Evolutionary conservation across 73 alveolate species (phyloP).

Genomic region (Tetrahymena borealis): DNA sequence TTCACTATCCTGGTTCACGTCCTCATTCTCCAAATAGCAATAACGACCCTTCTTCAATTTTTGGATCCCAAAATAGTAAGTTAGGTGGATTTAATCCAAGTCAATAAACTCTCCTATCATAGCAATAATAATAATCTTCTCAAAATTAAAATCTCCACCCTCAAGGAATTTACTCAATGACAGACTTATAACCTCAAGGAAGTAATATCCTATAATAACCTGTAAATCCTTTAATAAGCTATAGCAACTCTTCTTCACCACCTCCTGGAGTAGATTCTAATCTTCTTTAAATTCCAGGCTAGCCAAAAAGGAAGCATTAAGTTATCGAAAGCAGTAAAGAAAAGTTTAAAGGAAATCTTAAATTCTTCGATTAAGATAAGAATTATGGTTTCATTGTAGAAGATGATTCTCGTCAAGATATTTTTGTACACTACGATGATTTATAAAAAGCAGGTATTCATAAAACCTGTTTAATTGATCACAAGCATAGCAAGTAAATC

Average conservation of each 20-base stretch:
- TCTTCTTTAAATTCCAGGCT: neutral
- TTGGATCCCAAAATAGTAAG: too few relatives aligned
- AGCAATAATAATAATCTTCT: neutral
- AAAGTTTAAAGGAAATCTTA: constrained; percentile 51
- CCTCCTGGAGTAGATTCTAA: neutral
- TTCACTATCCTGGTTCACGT: neutral
- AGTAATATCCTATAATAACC: neutral
- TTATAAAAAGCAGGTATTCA: constrained; percentile 56
- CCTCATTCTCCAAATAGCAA: neutral
- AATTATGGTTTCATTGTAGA: constrained; percentile 62
- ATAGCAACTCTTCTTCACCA: neutral
- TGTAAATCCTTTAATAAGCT: neutral
- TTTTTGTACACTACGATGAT: constrained; percentile 71
- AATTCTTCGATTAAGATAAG: constrained; percentile 66
- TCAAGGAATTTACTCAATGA: neutral
- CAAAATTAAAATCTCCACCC: neutral
- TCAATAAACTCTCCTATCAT: too few relatives aligned
- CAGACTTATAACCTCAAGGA: neutral
- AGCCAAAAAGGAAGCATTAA: neutral
- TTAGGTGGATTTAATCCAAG: too few relatives aligned
- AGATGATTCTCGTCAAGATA: constrained; percentile 58
- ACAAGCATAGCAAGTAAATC: constrained; percentile 2
- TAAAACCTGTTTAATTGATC: constrained; percentile 14
- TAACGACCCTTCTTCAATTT: neutral
- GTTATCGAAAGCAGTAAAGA: neutral